Evolutionary conservation across 2,329 filamentous ascomycete genomes (phyloP).

Genomic region (Fusarium miscanthi): DNA sequence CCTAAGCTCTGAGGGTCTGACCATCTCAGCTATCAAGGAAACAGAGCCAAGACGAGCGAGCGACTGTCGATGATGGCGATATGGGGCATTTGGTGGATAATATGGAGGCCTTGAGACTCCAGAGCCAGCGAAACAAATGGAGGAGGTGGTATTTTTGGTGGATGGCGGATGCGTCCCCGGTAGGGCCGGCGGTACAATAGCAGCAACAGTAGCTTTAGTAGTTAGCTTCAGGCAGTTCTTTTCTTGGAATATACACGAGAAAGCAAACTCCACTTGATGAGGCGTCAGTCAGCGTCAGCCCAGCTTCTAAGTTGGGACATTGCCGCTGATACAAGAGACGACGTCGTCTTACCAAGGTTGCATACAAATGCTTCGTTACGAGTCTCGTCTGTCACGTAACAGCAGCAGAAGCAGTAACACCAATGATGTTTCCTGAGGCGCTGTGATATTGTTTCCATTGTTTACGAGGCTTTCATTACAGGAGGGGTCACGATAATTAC

Average conservation of each 20-base stretch:
- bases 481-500: background rate
- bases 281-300: slow-evolving; percentile 29
- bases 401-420: background rate
- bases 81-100: slow-evolving; percentile 27
- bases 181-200: slow-evolving; percentile 14
- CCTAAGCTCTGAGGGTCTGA: background rate
- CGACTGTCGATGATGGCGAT: slow-evolving; percentile 16
- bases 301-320: slow-evolving; percentile 9
- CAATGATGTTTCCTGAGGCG: background rate
- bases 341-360: slow-evolving; percentile 26
- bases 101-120: slow-evolving; percentile 16
- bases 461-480: slow-evolving; percentile 1
- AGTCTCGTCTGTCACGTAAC: background rate
- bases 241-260: slow-evolving; percentile 31
- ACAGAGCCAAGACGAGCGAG: background rate
- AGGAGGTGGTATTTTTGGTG: slow-evolving; percentile 25
- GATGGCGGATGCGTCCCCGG: slow-evolving; percentile 29
- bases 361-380: slow-evolving; percentile 3
- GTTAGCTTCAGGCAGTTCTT: slow-evolving; percentile 16
- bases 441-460: background rate
- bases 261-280: slow-evolving; percentile 25
- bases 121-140: slow-evolving; percentile 25
- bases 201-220: background rate
- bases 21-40: background rate
- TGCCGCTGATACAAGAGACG: slow-evolving; percentile 23